Conservation (phyloP, 2,329 filamentous ascomycete genomes). For the Fusarium austroafricanum region DNA sequence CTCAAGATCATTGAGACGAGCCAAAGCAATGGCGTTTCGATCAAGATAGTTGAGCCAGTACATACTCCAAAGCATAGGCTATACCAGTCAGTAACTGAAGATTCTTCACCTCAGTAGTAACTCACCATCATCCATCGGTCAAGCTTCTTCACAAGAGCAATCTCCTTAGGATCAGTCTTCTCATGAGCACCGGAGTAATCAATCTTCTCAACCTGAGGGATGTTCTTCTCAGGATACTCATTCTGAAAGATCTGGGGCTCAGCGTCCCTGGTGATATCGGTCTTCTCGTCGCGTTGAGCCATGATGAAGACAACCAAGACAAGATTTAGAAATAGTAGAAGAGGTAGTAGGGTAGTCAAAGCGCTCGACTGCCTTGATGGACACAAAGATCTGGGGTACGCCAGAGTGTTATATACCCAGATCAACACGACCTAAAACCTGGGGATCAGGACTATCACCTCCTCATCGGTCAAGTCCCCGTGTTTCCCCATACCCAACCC, state of each 20-base stretch:
- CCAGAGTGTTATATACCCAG: conserved; percentile 25
- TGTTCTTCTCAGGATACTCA: conserved; percentile 32
- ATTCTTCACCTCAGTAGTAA: fast-evolving
- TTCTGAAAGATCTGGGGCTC: conserved; percentile 39
- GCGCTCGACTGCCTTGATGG: conserved; percentile 31
- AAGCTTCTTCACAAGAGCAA: conserved; percentile 43
- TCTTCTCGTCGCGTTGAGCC: conserved; percentile 27
- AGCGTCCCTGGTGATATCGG: conserved; percentile 10
- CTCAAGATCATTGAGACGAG: conserved; percentile 50
- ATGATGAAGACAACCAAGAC: conserved; percentile 7
- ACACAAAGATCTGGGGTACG: background rate
- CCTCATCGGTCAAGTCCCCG: conserved; percentile 1
- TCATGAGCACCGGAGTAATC: conserved; percentile 46
- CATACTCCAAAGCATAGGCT: conserved; percentile 53
- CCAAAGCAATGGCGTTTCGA: conserved; percentile 60
- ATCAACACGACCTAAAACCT: conserved; percentile 1
- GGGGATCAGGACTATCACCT: background rate
- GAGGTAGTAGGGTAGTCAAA: conserved; percentile 24
- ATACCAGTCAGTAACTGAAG: background rate
- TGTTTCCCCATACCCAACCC: background rate
- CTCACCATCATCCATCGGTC: conserved; percentile 45
- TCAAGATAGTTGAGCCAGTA: conserved; percentile 61
- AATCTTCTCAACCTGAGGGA: conserved; percentile 35
- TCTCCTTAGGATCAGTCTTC: conserved; percentile 45
- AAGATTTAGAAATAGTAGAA: background rate